phyloP scores from a whole-genome alignment of 2,329 filamentous ascomycete species.

The Colletotrichum falcatum region DNA sequence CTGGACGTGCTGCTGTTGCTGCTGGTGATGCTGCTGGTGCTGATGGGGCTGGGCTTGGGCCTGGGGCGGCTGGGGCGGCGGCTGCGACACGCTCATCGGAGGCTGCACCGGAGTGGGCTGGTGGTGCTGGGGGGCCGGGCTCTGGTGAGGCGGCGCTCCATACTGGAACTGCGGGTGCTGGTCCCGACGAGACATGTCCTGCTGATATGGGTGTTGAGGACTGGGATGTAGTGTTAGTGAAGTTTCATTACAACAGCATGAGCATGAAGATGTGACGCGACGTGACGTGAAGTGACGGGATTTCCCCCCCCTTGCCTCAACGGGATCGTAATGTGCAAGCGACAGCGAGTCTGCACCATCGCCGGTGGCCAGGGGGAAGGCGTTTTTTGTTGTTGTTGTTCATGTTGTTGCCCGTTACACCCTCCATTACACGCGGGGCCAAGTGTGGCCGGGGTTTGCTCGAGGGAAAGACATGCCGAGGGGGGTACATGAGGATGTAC shows the following conservation, averaged over 20 bases:
- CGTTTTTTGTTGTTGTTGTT: conserved; percentile 21
- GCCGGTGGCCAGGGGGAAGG: neutral
- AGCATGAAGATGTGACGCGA: conserved; percentile 4
- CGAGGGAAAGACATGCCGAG: conserved; percentile 19
- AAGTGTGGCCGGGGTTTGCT: conserved; percentile 33
- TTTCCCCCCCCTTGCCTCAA: neutral
- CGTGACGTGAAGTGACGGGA: neutral
- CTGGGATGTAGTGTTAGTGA: conserved; percentile 48
- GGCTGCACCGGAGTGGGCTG: conserved; percentile 56
- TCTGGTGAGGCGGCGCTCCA: conserved; percentile 53
- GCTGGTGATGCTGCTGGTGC: conserved; percentile 50
- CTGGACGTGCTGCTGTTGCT: conserved; percentile 45
- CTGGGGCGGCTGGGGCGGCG: conserved; percentile 51
- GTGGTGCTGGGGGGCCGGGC: conserved; percentile 53
- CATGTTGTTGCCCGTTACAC: conserved; percentile 37
- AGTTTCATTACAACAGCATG: conserved; percentile 30
- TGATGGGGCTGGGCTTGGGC: conserved; percentile 45
- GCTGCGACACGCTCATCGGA: conserved; percentile 58
- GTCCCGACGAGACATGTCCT: conserved; percentile 62
- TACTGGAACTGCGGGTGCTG: conserved; percentile 59
- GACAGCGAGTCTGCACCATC: conserved; percentile 15
- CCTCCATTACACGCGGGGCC: conserved; percentile 24
- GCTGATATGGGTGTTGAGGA: conserved; percentile 61
- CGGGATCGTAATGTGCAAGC: neutral
- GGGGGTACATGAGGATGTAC: conserved; percentile 36